Evolutionary conservation across 2,329 filamentous ascomycete genomes (phyloP), one percentile per base, ranked within the genome.

Genomic region (Saccharata proteae): DNA sequence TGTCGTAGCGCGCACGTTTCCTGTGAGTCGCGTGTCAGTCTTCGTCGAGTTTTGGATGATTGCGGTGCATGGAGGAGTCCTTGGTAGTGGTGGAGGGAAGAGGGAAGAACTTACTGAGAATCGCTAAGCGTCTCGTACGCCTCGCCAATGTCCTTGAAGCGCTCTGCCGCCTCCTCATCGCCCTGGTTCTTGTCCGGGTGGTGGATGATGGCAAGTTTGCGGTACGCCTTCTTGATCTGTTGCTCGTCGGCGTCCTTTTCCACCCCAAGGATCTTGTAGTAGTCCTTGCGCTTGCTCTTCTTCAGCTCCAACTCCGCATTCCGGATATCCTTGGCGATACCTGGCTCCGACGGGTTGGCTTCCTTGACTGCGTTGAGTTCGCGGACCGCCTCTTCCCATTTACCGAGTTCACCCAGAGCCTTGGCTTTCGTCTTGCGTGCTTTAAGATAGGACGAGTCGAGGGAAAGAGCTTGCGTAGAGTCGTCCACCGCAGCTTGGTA

Each of bases 111-210:
- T 60, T 80, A 85, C 78, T 93, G 77, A 63, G 85, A 67, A 59
- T 98, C 90, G 51, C 82, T 93, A 59, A 98, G 64, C 29, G 80
- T 92, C 62, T 98, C 90, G 54, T 98, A 93, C 23, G 88, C 88
- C 65, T 98, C 90, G 47, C 85, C 82, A 54, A 94, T 81, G 54
- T 98, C 90, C 71, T 98, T 96, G 71, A 98, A 98, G 50, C 82
- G 77, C 45, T 83, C 80, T 48, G 85, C 88, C 39, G 90, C 90
- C 30, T 74, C 68, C 36, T 76, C 71, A 46, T 94, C 82, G 40
- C 80, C 82, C 1, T 80, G 83, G 61, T 96, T 98, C 74, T 98
- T 98, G 64, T 98, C 90, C 3, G 90, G 90, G 57, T 98, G 90
- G 54, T 93, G 81, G 42, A 86, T 68, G 44, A 98, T 88, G 35